Conservation (phyloP, 1,139 yeast genomes). For the Tardiomyces blankii region DNA sequence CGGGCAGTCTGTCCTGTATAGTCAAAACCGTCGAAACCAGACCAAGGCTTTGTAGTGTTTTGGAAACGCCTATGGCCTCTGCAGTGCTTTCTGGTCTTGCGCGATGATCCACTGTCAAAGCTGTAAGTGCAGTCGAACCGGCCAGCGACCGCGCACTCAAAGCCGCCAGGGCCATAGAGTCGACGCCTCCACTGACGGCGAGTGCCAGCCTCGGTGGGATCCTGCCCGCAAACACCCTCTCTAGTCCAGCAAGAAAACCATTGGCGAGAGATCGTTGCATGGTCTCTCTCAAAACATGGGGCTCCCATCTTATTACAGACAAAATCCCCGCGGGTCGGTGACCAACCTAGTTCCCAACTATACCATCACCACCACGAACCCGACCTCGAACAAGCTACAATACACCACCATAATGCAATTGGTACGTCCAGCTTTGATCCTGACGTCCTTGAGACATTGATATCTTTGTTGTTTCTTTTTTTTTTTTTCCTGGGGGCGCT, state of each 20-base stretch:
- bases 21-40: slow-evolving; percentile 4
- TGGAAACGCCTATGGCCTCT: slow-evolving; percentile 39
- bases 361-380: no score
- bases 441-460: no score
- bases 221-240: background rate
- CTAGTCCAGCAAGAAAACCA: background rate
- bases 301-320: no score
- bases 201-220: slow-evolving; percentile 15
- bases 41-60: slow-evolving; percentile 7
- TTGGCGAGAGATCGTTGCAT: background rate
- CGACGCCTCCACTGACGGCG: slow-evolving; percentile 77
- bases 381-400: no score
- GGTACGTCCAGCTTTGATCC: no score
- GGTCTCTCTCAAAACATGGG: no score
- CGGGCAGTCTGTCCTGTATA: slow-evolving; percentile 8
- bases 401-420: no score
- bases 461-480: no score
- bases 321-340: no score
- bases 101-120: slow-evolving; percentile 50
- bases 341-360: no score
- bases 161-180: slow-evolving; percentile 56
- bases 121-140: slow-evolving; percentile 27
- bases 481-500: no score
- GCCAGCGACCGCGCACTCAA: slow-evolving; percentile 17
- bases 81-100: slow-evolving; percentile 35